These are phyloP conservation scores for Hirschioporus abietinus DNA, from an alignment of 768 basidiomycete species.

Conservation along the genomic window DNA sequence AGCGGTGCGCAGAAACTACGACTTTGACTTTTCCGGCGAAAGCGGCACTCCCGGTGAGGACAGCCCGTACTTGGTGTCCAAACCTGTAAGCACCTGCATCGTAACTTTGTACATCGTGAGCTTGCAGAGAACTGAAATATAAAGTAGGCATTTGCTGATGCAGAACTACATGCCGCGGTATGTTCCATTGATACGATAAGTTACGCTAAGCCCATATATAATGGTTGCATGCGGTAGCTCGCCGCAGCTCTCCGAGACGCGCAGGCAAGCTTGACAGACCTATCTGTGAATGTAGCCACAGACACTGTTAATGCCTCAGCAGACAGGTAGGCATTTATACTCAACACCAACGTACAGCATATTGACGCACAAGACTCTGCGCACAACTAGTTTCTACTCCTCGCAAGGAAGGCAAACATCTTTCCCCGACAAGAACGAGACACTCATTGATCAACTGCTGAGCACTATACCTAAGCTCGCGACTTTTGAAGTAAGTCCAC, in stretches of 20 bases:
- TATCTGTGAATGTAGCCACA: constrained; percentile 21
- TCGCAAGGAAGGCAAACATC: constrained; percentile 81
- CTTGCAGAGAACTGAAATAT: neutral
- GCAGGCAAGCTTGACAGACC: constrained; percentile 36
- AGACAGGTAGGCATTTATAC: constrained; percentile 50
- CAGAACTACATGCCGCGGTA: constrained; percentile 45
- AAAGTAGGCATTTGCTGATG: constrained; percentile 56
- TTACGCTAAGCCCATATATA: neutral
- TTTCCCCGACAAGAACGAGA: constrained; percentile 68
- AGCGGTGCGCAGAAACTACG: constrained; percentile 68
- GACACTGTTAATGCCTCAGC: constrained; percentile 68
- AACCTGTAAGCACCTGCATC: constrained; percentile 45
- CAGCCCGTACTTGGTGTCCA: constrained; percentile 61
- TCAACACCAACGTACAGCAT: constrained; percentile 1
- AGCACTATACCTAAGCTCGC: constrained; percentile 45
- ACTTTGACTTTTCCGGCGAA: constrained; percentile 62
- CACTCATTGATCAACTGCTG: constrained; percentile 54
- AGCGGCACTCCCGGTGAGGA: constrained; percentile 23
- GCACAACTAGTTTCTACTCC: constrained; percentile 66
- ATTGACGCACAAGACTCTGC: constrained; percentile 3
- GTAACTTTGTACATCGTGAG: neutral
- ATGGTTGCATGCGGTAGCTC: constrained; percentile 1
- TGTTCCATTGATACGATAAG: constrained; percentile 19
- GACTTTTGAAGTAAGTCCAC: constrained; percentile 58
- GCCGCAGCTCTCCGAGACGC: constrained; percentile 21